A percentile compares a stretch with the other conserved stretches of the same genome.
Evolutionary conservation across 768 basidiomycete species (phyloP).

Genomic region (Termitomyces sp.): DNA sequence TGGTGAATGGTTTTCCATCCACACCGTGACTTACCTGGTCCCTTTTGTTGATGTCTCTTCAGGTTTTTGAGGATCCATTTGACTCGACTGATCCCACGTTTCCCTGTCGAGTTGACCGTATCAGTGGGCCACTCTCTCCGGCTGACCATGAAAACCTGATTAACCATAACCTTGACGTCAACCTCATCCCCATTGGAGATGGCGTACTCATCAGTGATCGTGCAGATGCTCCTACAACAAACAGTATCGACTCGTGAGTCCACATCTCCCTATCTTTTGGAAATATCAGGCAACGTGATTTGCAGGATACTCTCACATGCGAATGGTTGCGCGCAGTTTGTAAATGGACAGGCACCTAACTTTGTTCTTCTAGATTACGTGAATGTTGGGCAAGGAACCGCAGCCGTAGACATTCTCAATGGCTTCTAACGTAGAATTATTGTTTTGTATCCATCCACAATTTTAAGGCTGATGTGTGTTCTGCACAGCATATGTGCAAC

Average conservation of each 20-base stretch:
- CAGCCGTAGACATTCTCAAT: conserved; percentile 39
- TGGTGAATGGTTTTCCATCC: background rate
- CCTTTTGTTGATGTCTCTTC: background rate
- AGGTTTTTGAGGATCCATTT: conserved; percentile 5
- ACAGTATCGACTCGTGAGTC: conserved; percentile 31
- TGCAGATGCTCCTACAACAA: conserved; percentile 29
- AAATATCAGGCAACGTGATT: background rate
- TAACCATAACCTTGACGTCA: conserved; percentile 50
- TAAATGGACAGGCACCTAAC: conserved; percentile 39
- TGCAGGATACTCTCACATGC: conserved; percentile 34
- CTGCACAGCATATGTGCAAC: no score
- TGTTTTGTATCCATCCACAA: no score
- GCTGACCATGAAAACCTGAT: conserved; percentile 26
- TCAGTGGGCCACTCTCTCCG: conserved; percentile 1
- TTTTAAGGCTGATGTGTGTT: no score
- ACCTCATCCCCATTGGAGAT: conserved; percentile 20
- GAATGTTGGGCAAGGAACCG: conserved; percentile 37
- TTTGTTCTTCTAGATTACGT: conserved; percentile 52
- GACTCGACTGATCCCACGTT: conserved; percentile 1
- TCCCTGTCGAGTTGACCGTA: conserved; percentile 3
- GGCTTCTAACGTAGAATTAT: conserved; percentile 19
- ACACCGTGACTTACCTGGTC: no score
- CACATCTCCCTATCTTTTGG: background rate
- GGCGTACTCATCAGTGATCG: conserved; percentile 35
- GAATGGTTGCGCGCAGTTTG: conserved; percentile 36